Conservation (phyloP, 2,329 filamentous ascomycete species). For the Neospermospora avenae region DNA sequence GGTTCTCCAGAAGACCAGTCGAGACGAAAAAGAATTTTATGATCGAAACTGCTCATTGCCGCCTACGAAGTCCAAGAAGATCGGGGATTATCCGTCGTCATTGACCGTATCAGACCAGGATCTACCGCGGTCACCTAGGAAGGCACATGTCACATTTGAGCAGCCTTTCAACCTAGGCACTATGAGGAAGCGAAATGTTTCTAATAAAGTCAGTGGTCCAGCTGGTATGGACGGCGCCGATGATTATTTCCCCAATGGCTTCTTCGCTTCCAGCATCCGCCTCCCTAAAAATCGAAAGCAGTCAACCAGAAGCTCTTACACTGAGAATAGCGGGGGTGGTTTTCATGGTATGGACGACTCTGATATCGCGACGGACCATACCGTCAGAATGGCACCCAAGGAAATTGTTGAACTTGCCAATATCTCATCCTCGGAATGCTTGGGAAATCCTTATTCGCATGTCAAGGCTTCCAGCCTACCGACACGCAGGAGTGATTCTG, state of each 20-base stretch:
- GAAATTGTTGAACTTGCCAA: slow-evolving; percentile 9
- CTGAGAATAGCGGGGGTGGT: slow-evolving; percentile 26
- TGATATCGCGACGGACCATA: not conserved
- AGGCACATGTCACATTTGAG: slow-evolving; percentile 5
- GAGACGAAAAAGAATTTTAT: slow-evolving; percentile 29
- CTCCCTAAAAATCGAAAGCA: slow-evolving; percentile 5
- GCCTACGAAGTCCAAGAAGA: slow-evolving; percentile 23
- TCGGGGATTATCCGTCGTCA: slow-evolving; percentile 13
- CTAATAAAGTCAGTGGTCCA: slow-evolving; percentile 8
- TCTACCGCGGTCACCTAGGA: not conserved
- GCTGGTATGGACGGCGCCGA: slow-evolving; percentile 24
- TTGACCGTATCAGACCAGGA: not conserved
- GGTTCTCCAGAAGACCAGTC: slow-evolving; percentile 27
- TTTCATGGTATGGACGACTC: slow-evolving; percentile 21
- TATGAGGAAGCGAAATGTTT: slow-evolving; percentile 24
- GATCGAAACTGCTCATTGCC: slow-evolving; percentile 15
- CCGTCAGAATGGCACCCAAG: slow-evolving; percentile 2
- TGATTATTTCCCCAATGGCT: slow-evolving; percentile 12
- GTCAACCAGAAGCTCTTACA: slow-evolving; percentile 24
- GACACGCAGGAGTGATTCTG: slow-evolving; percentile 9
- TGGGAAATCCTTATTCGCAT: slow-evolving; percentile 1
- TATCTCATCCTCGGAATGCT: not conserved
- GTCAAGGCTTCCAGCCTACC: slow-evolving; percentile 14
- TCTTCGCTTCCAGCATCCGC: not conserved
- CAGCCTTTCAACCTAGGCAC: slow-evolving; percentile 5